A percentile compares a stretch with the other conserved stretches of the same genome.
These are phyloP conservation scores for Tolypocladium endophyticum DNA, from an alignment of 2,329 filamentous ascomycete genomes.

Conservation along the genomic window DNA sequence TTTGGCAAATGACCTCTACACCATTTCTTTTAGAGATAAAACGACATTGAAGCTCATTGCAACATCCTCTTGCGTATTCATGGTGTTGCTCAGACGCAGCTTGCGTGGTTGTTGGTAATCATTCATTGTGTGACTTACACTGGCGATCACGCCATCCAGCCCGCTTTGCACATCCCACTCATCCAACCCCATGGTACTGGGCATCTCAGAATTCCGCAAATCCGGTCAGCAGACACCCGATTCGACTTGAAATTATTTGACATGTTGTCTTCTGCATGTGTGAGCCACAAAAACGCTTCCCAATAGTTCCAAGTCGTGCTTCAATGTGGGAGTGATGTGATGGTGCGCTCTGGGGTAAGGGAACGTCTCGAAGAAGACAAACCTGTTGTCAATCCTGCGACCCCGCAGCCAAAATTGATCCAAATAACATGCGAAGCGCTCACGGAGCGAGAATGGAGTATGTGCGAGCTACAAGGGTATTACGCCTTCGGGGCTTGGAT, in stretches of 20 bases:
- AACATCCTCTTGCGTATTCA: not conserved
- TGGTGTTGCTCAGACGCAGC: not conserved
- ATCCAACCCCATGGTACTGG: not conserved
- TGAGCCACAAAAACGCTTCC: not conserved
- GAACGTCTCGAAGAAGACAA: not conserved
- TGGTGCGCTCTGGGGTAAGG: too few relatives aligned
- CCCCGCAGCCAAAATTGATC: not conserved
- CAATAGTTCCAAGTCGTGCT: not conserved
- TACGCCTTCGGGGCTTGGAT: not conserved
- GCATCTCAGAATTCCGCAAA: too few relatives aligned
- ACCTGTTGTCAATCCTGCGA: not conserved
- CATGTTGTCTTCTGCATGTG: not conserved
- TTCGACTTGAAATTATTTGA: not conserved
- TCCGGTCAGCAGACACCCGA: not conserved
- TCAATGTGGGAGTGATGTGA: not conserved
- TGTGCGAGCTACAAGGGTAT: not conserved
- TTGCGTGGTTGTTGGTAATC: not conserved
- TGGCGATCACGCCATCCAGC: not conserved
- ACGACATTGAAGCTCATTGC: not conserved
- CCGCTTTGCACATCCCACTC: not conserved
- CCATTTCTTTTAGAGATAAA: not conserved
- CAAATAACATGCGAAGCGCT: not conserved
- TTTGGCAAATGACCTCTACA: not conserved
- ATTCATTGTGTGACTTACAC: not conserved
- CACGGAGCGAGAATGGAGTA: not conserved